Conservation (phyloP, 2,329 filamentous ascomycete genomes). For the Neonectria neomacrospora region DNA sequence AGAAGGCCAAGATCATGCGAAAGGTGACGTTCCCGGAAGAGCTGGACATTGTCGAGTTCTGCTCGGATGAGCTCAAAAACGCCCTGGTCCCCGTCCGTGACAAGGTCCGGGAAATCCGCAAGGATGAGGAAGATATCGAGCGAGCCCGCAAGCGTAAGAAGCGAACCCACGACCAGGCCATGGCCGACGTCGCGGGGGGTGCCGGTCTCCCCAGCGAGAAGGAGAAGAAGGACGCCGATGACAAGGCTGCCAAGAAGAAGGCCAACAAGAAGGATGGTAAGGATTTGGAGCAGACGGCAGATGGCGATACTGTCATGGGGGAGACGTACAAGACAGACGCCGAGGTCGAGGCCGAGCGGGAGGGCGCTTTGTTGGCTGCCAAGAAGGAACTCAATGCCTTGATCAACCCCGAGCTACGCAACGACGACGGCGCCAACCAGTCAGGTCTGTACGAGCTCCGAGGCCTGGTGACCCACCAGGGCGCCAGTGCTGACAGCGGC, state of each 20-base stretch:
- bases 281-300: conserved; percentile 52
- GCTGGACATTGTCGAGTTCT: conserved; percentile 93
- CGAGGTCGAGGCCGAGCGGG: conserved; percentile 87
- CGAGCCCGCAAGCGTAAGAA: conserved; percentile 93
- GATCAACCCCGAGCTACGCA: conserved; percentile 77
- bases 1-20: conserved; percentile 99
- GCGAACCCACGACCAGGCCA: conserved; percentile 63
- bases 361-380: conserved; percentile 76
- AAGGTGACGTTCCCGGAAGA: conserved; percentile 97
- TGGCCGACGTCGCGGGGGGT: conserved; percentile 57
- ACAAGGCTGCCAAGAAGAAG: conserved; percentile 48
- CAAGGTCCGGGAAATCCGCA: conserved; percentile 93
- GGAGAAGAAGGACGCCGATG: conserved; percentile 62
- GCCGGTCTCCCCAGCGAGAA: conserved; percentile 63
- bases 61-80: conserved; percentile 86
- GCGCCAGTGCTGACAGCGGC: conserved; percentile 94
- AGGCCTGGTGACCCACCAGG: conserved; percentile 95
- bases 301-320: conserved; percentile 79
- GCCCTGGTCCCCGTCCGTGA: conserved; percentile 92
- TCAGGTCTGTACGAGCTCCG: conserved; percentile 95
- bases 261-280: conserved; percentile 62
- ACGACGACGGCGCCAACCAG: conserved; percentile 88
- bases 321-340: conserved; percentile 92
- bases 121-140: conserved; percentile 94
- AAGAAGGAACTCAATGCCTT: conserved; percentile 90